These are phyloP conservation scores for Oldenlandia corymbosa DNA, from an alignment of 257 asterid species.

Conservation along the genomic window DNA sequence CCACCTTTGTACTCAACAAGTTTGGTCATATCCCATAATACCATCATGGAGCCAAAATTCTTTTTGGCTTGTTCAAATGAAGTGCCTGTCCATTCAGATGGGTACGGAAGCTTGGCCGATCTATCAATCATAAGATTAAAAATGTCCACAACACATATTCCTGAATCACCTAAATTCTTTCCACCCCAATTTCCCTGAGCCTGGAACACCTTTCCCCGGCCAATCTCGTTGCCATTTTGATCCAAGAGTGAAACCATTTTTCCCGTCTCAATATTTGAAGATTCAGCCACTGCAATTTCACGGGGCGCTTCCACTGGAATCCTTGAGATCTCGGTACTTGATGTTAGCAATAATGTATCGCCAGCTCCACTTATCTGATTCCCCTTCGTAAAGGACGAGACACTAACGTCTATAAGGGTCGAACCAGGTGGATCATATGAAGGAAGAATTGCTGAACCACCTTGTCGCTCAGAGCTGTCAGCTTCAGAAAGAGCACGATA, in stretches of 20 bases:
- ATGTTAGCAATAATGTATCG: slow-evolving; percentile 30
- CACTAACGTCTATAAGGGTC: slow-evolving; percentile 43
- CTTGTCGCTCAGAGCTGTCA: slow-evolving; percentile 51
- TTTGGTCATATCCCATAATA: slow-evolving; percentile 63
- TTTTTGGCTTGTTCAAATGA: slow-evolving; percentile 61
- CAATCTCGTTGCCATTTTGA: slow-evolving; percentile 56
- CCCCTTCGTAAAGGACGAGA: slow-evolving; percentile 38
- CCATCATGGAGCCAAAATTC: slow-evolving; percentile 51
- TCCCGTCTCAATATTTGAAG: slow-evolving; percentile 44
- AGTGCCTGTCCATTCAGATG: slow-evolving; percentile 51
- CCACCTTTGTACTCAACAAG: slow-evolving; percentile 39
- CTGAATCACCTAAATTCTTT: slow-evolving; percentile 48
- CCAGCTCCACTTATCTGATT: slow-evolving; percentile 31
- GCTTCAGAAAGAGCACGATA: slow-evolving; percentile 54
- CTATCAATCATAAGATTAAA: slow-evolving; percentile 46
- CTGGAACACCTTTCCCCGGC: slow-evolving; percentile 64
- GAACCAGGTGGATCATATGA: slow-evolving; percentile 45
- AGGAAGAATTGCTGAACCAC: slow-evolving; percentile 26
- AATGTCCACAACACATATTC: slow-evolving; percentile 66
- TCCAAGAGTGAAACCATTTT: slow-evolving; percentile 51
- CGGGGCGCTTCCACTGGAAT: slow-evolving; percentile 27
- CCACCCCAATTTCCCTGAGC: slow-evolving; percentile 63
- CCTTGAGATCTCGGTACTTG: slow-evolving; percentile 31
- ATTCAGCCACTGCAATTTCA: slow-evolving; percentile 23
- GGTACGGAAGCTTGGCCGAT: slow-evolving; percentile 48